Percentiles rank a stretch among this genome's conserved stretches.
Evolutionary conservation across 2,329 filamentous ascomycete species (phyloP).

Genomic region (Sporothrix dimorphospora): DNA sequence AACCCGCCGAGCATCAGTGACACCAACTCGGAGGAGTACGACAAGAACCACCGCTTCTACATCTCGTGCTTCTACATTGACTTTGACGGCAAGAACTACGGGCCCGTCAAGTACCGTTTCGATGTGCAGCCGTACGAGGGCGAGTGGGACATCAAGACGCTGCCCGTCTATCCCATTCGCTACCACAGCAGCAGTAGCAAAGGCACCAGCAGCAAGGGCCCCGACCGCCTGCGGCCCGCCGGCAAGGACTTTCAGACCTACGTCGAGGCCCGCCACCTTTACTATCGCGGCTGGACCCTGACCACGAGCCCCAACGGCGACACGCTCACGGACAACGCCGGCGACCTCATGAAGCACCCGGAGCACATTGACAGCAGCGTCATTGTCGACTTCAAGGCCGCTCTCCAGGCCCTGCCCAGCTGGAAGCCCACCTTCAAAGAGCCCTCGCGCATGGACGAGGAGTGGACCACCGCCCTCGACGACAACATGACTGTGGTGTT

Average conservation of each 20-base stretch:
- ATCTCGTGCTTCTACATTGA: slow-evolving; percentile 46
- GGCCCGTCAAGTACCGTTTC: slow-evolving; percentile 45
- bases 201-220: slow-evolving; percentile 16
- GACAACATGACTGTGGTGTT: slow-evolving; percentile 6
- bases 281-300: slow-evolving; percentile 49
- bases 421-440: slow-evolving; percentile 31
- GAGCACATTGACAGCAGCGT: slow-evolving; percentile 37
- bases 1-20: background rate
- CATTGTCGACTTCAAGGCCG: slow-evolving; percentile 37
- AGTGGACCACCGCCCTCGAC: background rate
- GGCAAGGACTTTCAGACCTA: slow-evolving; percentile 37
- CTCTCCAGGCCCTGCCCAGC: slow-evolving; percentile 29
- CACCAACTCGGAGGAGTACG: slow-evolving; percentile 1
- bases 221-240: background rate
- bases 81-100: slow-evolving; percentile 46
- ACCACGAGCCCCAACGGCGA: slow-evolving; percentile 42
- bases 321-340: slow-evolving; percentile 4
- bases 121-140: slow-evolving; percentile 44
- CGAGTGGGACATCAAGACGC: slow-evolving; percentile 44
- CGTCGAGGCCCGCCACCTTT: slow-evolving; percentile 42
- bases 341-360: slow-evolving; percentile 23
- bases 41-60: slow-evolving; percentile 16
- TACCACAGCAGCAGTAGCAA: slow-evolving; percentile 36
- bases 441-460: slow-evolving; percentile 1
- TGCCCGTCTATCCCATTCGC: slow-evolving; percentile 47